Percentiles rank a stretch among this genome's conserved stretches.
These are phyloP conservation scores for Athelia sp. DNA, from an alignment of 1,284 basidiomycete species.

Conservation along the genomic window DNA sequence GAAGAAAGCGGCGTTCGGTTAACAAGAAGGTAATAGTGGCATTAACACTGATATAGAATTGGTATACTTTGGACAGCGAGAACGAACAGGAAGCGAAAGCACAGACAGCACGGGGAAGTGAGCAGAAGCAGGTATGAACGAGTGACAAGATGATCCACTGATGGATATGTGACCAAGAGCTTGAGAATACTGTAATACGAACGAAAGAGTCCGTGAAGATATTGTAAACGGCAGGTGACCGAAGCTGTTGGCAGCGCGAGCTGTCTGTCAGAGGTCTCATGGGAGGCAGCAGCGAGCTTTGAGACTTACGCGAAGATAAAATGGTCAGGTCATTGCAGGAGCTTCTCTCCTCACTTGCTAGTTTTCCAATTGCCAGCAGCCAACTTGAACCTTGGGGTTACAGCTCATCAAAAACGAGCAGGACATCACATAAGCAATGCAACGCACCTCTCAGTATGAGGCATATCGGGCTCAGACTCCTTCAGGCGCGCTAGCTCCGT, in stretches of 20 bases:
- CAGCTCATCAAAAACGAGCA: constrained; percentile 6
- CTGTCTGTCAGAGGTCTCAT: background rate
- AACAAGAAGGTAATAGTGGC: background rate
- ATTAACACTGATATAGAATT: background rate
- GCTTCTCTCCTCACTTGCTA: constrained; percentile 50
- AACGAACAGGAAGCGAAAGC: too few relatives aligned
- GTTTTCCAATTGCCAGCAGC: constrained; percentile 74
- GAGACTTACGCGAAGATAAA: background rate
- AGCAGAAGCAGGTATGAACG: background rate
- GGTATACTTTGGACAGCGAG: background rate
- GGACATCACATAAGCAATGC: constrained; percentile 5
- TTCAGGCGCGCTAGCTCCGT: constrained; percentile 71
- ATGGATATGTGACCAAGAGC: background rate
- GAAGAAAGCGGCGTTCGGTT: too few relatives aligned
- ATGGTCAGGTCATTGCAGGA: background rate
- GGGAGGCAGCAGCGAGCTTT: background rate
- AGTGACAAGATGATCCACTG: background rate
- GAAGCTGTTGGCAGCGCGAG: background rate
- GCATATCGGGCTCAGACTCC: constrained; percentile 61
- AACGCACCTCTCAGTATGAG: constrained; percentile 66
- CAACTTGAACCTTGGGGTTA: constrained; percentile 68
- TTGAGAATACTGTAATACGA: background rate
- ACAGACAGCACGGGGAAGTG: background rate
- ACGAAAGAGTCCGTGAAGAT: background rate
- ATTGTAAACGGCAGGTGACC: background rate